Percentiles rank a stretch among this genome's conserved stretches.
Conservation (phyloP, 1,284 basidiomycete genomes). For the Coniferiporia weirii region DNA sequence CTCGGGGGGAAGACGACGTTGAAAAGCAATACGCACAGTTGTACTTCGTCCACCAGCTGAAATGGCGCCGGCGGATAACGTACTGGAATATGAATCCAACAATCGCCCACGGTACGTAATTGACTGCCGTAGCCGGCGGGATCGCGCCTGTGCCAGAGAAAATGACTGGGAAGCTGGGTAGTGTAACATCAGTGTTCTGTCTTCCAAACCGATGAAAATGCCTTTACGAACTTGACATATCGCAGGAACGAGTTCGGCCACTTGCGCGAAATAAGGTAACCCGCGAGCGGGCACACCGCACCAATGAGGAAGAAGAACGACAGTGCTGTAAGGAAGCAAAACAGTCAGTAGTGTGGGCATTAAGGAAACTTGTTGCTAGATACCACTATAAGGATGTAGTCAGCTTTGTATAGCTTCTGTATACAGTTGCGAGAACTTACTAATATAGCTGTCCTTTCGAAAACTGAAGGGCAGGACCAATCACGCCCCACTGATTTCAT, state of each 20-base stretch:
- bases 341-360: background rate
- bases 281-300: conserved; percentile 36
- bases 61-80: conserved; percentile 43
- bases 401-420: background rate
- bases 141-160: conserved; percentile 36
- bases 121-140: conserved; percentile 36
- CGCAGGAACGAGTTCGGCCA: conserved; percentile 41
- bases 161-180: conserved; percentile 28
- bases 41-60: conserved; percentile 42
- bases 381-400: conserved; percentile 5
- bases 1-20: background rate
- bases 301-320: conserved; percentile 46
- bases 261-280: conserved; percentile 36
- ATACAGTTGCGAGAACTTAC: conserved; percentile 16
- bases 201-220: conserved; percentile 17
- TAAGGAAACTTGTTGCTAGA: background rate
- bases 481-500: conserved; percentile 28
- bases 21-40: conserved; percentile 33
- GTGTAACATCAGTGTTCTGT: background rate
- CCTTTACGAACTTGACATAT: conserved; percentile 39
- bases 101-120: conserved; percentile 40
- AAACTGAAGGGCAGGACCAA: conserved; percentile 39
- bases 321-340: conserved; percentile 21
- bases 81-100: conserved; percentile 61
- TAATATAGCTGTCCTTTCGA: conserved; percentile 31